These are phyloP conservation scores for Actinomortierella ambigua DNA, from an alignment of 371 early-diverging fungal species.

Conservation along the genomic window DNA sequence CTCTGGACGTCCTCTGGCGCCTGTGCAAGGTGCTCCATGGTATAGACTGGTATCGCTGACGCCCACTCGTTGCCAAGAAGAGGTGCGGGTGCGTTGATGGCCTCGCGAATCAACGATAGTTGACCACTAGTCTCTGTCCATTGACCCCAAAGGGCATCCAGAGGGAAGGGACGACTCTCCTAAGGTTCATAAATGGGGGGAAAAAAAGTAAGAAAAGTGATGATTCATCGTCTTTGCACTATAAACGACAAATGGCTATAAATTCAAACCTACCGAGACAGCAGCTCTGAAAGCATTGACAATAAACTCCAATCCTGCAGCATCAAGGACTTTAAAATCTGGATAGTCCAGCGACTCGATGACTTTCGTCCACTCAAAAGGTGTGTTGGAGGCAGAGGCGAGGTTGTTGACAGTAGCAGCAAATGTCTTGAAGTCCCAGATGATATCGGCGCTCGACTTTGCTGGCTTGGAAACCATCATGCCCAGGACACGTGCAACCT, in stretches of 20 bases:
- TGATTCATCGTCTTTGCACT: constrained; percentile 10
- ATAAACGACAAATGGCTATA: not conserved
- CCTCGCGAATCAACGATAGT: constrained; percentile 71
- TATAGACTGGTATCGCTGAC: constrained; percentile 56
- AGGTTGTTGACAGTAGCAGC: constrained; percentile 56
- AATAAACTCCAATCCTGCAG: constrained; percentile 68
- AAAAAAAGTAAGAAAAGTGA: not conserved
- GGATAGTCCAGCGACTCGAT: constrained; percentile 71
- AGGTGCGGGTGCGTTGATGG: constrained; percentile 62
- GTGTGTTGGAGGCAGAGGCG: constrained; percentile 10
- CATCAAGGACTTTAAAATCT: constrained; percentile 68
- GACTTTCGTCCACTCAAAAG: constrained; percentile 70
- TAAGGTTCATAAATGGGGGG: constrained; percentile 7
- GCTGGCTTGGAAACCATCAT: constrained; percentile 74
- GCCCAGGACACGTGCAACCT: constrained; percentile 72
- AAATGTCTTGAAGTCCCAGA: constrained; percentile 77
- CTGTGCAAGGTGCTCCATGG: constrained; percentile 57
- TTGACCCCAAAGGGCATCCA: constrained; percentile 70
- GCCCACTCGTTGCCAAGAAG: constrained; percentile 55
- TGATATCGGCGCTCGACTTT: constrained; percentile 57
- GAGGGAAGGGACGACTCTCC: constrained; percentile 62
- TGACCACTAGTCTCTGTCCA: constrained; percentile 81
- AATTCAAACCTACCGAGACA: constrained; percentile 55
- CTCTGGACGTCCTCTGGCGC: constrained; percentile 54
- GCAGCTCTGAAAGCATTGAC: constrained; percentile 67